Evolutionary conservation across 192 early-diverging fungal species (phyloP).

Genomic region (Rhizophagus prolifer): DNA sequence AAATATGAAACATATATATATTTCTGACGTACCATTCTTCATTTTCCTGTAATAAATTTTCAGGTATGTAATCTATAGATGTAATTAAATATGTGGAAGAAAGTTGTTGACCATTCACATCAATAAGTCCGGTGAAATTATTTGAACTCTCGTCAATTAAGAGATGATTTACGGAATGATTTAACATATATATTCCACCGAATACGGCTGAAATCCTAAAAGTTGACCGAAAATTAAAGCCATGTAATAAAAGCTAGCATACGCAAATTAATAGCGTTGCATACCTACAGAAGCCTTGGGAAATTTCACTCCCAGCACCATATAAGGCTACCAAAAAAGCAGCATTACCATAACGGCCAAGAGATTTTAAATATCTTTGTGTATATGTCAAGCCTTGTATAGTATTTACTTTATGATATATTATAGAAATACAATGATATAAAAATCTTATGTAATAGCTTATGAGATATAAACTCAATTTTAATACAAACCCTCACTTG

Average conservation of each 20-base stretch:
- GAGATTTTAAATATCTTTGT: conserved; percentile 65
- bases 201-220: conserved; percentile 81
- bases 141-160: conserved; percentile 42
- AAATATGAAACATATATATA: not conserved
- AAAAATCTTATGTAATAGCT: too few species aligned
- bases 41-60: conserved; percentile 36
- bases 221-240: not conserved
- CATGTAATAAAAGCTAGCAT: not conserved
- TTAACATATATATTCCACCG: conserved; percentile 87
- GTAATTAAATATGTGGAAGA: conserved; percentile 51
- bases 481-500: conserved; percentile 33
- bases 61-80: conserved; percentile 52
- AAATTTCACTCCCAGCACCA: conserved; percentile 85
- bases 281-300: conserved; percentile 86
- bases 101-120: conserved; percentile 42
- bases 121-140: conserved; percentile 41
- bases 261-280: too few species aligned
- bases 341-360: conserved; percentile 84
- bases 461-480: not conserved
- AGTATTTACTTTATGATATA: conserved; percentile 43
- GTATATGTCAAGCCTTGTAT: conserved; percentile 67
- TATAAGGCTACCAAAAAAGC: conserved; percentile 82
- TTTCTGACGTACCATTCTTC: conserved; percentile 31
- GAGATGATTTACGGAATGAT: conserved; percentile 47
- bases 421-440: not conserved